Evolutionary conservation across 768 basidiomycete genomes (phyloP), one percentile per base, ranked within the genome.

Genomic region (Termitomyces sp.): DNA sequence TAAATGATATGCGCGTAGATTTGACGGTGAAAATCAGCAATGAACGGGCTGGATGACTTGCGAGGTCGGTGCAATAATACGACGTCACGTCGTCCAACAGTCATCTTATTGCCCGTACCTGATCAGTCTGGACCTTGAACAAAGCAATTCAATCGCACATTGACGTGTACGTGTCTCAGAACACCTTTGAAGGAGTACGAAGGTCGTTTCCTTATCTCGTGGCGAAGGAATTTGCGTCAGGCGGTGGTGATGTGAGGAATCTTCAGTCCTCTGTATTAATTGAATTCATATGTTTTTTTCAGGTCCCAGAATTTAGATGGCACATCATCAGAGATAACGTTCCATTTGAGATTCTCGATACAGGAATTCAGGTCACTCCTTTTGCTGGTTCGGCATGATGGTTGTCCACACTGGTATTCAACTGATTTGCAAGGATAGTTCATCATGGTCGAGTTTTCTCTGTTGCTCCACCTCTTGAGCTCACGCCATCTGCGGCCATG

Each of bases 21-120:
- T 15, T 61, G 49, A 59, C 37, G 20, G 57, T 24, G 48, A 39
- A 33, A 42, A 60, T 22, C 31, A 79, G 93, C 94, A 6, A 91
- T 93, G 76, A 93, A 93, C 66, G 94, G 94, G 3, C 72, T 96
- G 58, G 94, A 96, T 72, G 94, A 96, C 70, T 75, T 95, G 39
- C 79, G 93, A 77, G 88, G 91, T 87, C 61, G 57, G 76, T 70
- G 55, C 47, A 9, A 51, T 15, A 44, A 20, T 45, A 20, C 30
- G 13, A 57, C 47, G 36, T 42, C 51, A 24, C 24, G 22, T 27
- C 13, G 9, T 6, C 18, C 48, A 27, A 39, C 57, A 42, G 20
- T n/a, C 37, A 37, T 60, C 37, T 33, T 15, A 55, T 37, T 57
- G 56, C 58, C 54, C 47, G 30, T 64, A 27, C 18, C 18, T 30